Base-by-base conservation (phyloP, 352 stramenopile species). In the Phytophthora pini region DNA sequence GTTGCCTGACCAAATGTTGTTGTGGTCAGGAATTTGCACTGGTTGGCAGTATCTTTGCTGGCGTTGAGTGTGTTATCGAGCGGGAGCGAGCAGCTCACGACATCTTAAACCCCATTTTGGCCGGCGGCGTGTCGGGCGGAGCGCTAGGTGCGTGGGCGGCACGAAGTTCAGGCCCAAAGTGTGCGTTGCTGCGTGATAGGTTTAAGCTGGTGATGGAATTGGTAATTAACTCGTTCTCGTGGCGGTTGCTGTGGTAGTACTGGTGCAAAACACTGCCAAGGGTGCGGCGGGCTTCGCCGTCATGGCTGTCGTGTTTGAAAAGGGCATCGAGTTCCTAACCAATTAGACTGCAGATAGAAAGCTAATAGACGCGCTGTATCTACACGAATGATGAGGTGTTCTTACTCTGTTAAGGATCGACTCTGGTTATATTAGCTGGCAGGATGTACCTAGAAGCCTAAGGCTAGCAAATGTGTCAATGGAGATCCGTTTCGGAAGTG, bases 251-350 rank as follows among this genome's bases (percentile, higher is more conserved):
- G 44, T 52, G 69, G 4, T 56, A 94, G 87, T 90, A 61, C 46
- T 93, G 44, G 53, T 82, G 46, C 74, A 73, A 58, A 89, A 94
- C 59, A 92, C 84, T 29, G 74, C 52, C 39, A 96, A 96, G 57
- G 84, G 88, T 12, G 87, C 85, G 2, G 83, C 80, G 7, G 83
- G 85, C 36, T 96, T 96, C 58, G 84, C 87, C 3, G 79, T 77
- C 48, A 93, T 96, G 81, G 87, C 84, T 27, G 87, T 94, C 20
- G 82, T 94, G 24, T 94, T 96, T 72, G 88, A 96, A 54, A 94
- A 92, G 61, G 82, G 75, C 29, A 85, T 92, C 29, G 86, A 94
- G 65, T 67, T 84, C 52, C 71, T 93, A 10, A 81, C 68, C 4
- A 68, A 64, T 34, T 73, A 63, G 68, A 70, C 46, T 61, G 27